Evolutionary conservation across 345 rosid species (phyloP), one percentile per base, ranked within the genome.

Genomic region (Pseudoturritis turrita): DNA sequence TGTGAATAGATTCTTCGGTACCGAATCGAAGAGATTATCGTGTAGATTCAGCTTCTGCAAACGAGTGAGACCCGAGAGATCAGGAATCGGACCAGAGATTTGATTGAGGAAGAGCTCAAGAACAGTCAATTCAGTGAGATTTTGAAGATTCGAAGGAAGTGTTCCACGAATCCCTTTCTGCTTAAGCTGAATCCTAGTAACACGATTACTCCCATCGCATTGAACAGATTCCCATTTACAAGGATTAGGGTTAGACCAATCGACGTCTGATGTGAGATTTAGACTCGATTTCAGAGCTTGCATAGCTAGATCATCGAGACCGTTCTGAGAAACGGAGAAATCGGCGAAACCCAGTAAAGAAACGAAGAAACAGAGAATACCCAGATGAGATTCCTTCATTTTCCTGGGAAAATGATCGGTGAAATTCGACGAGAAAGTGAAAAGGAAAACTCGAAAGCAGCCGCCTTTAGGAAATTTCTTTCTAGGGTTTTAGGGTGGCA

Each of bases 191-290:
- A 95, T 91, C 19, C 75, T 61, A 11, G 75, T 72, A 0, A 91
- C 87, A 33, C 84, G 80, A 22, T 68, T 68, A 10, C 45, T 56
- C 0, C 36, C 11, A 11, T 56, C 43, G 70, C 96, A 91, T 3
- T 2, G 1, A 15, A 88, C 89, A 1, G 73, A 23, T 1, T 0
- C 1, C 96, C 98, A 89, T 3, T 73, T 9, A 54, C 98, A 95
- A 0, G 94, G 96, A 61, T 89, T 78, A 18, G 86, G 49, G 61
- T 80, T 71, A 7, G 90, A 72, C 97, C 97, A 95, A 41, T 76
- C 79, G 23, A 90, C 73, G 31, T 58, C 73, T 13, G 66, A 0
- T 12, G 85, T 74, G 12, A 84, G 78, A 40, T 50, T 80, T 11
- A 85, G 75, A 59, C 74, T 75, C 10, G 65, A 63, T 70, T 77